Evolutionary conservation across 148 eudicot species (phyloP), one percentile per base, ranked within the genome.

Genomic region (Polygonum aviculare): DNA sequence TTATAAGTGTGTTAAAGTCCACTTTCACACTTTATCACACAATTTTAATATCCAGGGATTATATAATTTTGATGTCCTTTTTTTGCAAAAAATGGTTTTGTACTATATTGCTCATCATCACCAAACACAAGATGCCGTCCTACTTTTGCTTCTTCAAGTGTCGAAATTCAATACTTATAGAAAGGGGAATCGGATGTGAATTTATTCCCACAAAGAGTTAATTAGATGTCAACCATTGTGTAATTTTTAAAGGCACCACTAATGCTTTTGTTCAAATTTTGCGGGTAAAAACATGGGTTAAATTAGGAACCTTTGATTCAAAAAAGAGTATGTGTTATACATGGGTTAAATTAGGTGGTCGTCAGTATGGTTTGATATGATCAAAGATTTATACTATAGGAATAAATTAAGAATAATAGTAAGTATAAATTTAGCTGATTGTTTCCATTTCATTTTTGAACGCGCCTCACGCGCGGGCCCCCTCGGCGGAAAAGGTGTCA

Each of bases 121-220:
- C 69, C 69, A 31, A 62, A 62, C 69, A 62, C 69, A 62, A 62
- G 69, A 62, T 62, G 69, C 38, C 39, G 16, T 14, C 39, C 16
- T 2, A 62, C 36, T 62, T 62, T 62, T 62, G 38, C 69, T 62
- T 62, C 69, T 62, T 62, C 38, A 26, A 62, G 69, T 62, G 12
- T 39, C 39, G 38, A 31, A 62, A 26, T 62, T 62, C 38, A 60
- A 26, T 31, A 62, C 15, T 60, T 62, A 62, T 62, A 62, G 36
- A 62, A 26, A 62, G 36, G 69, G 16, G 38, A 9, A 51, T 54
- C 60, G 7, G 60, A 54, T 0, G 26, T 54, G 22, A 54, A 54
- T 18, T 54, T 54, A 54, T 54, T 54, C 60, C 60, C 22, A 54
- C 10, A 62, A 62, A 62, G 69, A 62, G 69, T 12, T 62, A 62